Base-by-base conservation (phyloP, 2,329 filamentous ascomycete species). In the Pseudogymnoascus sp. region DNA sequence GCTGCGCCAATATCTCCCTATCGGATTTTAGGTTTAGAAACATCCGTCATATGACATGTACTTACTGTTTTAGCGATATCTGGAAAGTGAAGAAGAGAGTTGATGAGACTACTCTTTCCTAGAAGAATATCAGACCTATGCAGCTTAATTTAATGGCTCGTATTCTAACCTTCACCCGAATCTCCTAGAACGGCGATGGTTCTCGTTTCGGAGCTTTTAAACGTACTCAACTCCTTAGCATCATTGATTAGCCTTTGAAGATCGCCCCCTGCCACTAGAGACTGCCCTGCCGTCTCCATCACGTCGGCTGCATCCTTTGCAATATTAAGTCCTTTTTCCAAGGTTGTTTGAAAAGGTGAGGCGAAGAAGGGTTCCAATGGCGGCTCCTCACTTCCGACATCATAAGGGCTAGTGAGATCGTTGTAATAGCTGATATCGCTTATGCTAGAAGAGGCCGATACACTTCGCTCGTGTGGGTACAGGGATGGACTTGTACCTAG, bases 101-200 rank as follows among this genome's bases (percentile, higher is more conserved):
- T 76, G 13, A 76, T 75, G 3, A 76, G 66, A 63, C 69, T 74
- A 61, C 74, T 76, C 67, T 69, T 72, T 51, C 72, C 73, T 72
- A 31, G 11, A 43, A 39, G 11, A 13, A 60, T 25, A 45, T 69
- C 25, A 68, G 61, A 25, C 19, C 8, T n/a, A 66, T 37, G 14
- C 28, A 13, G 7, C 37, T 31, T 36, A 16, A 21, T 23, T 23
- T 25, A 19, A 23, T 1, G 43, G 43, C 19, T 14, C 14, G n/a
- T n/a, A 48, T 48, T 14, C 43, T 48, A 14, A 25, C 43, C 43
- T 48, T 48, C 43, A 48, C 43, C 43, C 43, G 43, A 48, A 48
- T 48, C 43, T 14, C 43, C 43, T 7, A 48, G 65, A 39, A 68
- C 65, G 11, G 66, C 66, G 62, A 68, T 68, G n/a, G 66, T 68